These are phyloP conservation scores for Penicillium angulare DNA, from an alignment of 495 filamentous ascomycete species.

Conservation along the genomic window DNA sequence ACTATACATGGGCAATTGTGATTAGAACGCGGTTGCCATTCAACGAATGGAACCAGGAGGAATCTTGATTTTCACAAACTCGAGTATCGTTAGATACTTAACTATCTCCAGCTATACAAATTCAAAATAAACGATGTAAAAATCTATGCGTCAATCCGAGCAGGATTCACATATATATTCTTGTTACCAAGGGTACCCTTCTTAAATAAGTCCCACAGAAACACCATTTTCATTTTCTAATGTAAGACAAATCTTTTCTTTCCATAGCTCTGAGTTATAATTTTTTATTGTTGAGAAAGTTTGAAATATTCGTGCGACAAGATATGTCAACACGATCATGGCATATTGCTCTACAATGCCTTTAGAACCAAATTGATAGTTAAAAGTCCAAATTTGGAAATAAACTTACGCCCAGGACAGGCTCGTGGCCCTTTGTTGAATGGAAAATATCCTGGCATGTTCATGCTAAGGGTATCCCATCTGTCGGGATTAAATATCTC, in stretches of 20 bases:
- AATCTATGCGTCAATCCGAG: too few species aligned
- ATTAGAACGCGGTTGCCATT: too few species aligned
- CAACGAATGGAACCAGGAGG: too few species aligned
- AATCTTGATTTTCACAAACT: too few species aligned
- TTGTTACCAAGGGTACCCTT: too few species aligned
- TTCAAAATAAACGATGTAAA: too few species aligned
- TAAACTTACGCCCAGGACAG: conserved; percentile 24
- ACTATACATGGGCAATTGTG: too few species aligned
- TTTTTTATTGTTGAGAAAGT: conserved; percentile 11
- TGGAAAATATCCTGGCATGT: conserved; percentile 16
- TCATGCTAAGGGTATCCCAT: conserved; percentile 12
- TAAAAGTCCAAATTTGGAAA: too few species aligned
- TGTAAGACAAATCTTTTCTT: conserved; percentile 18
- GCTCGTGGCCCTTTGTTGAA: conserved; percentile 19
- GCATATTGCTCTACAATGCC: conserved; percentile 7
- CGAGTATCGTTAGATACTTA: too few species aligned
- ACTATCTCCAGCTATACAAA: too few species aligned
- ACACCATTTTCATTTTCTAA: conserved; percentile 23
- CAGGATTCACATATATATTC: too few species aligned
- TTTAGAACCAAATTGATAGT: not conserved
- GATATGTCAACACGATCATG: conserved; percentile 13
- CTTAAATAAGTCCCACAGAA: not conserved
- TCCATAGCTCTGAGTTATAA: conserved; percentile 13
- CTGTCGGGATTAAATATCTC: conserved; percentile 17
- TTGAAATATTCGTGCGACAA: conserved; percentile 17